These are phyloP conservation scores for Dendrobium huoshanense DNA, from an alignment of 106 monocot genomes.

Conservation along the genomic window DNA sequence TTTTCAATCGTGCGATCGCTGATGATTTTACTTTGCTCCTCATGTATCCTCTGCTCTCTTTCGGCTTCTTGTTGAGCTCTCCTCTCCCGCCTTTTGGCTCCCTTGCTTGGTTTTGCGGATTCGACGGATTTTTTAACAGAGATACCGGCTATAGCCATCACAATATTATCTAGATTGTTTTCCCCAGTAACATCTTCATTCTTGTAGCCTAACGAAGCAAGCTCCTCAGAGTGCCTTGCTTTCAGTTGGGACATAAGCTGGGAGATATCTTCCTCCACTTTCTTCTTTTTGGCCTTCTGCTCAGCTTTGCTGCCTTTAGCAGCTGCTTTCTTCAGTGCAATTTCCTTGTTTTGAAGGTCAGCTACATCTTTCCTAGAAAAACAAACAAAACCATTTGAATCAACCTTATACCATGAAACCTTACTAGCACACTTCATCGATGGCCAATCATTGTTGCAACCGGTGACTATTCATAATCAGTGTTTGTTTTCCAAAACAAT, in stretches of 20 bases:
- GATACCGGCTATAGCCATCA: constrained; percentile 53
- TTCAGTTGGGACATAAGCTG: constrained; percentile 31
- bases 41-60: constrained; percentile 69
- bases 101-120: constrained; percentile 35
- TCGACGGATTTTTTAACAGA: constrained; percentile 20
- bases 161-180: constrained; percentile 29
- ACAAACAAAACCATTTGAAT: background rate
- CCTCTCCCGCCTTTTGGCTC: constrained; percentile 37
- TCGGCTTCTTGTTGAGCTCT: constrained; percentile 72
- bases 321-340: constrained; percentile 56
- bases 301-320: constrained; percentile 88
- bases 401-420: no score
- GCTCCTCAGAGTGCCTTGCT: constrained; percentile 49
- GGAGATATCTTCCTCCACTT: constrained; percentile 71
- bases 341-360: constrained; percentile 60
- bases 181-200: constrained; percentile 16
- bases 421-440: no score
- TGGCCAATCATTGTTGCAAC: no score
- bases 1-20: constrained; percentile 59
- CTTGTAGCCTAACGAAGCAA: constrained; percentile 42
- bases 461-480: no score
- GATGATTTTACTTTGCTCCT: constrained; percentile 51
- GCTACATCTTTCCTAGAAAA: constrained; percentile 40
- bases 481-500: no score
- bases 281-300: constrained; percentile 83